Percentiles rank a stretch among this genome's conserved stretches.
Conservation (phyloP, 805 yeast species). For the Komagataella mondaviorum region DNA sequence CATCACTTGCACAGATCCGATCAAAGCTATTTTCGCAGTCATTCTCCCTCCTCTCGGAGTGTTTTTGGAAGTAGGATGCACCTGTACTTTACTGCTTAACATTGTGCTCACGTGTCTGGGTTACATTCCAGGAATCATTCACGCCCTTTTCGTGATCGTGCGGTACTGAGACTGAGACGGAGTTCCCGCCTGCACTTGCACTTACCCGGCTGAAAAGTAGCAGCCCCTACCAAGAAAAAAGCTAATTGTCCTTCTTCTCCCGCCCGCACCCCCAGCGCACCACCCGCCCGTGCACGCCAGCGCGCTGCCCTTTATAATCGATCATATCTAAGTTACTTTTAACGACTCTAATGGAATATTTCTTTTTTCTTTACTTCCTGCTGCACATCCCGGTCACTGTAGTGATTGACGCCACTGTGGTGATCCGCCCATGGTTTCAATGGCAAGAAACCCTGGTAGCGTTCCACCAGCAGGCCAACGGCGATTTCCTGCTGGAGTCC, state of each 20-base stretch:
- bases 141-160: constrained; percentile 33
- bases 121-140: constrained; percentile 63
- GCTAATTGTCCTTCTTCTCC: not conserved
- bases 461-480: constrained; percentile 50
- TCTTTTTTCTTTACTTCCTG: constrained; percentile 10
- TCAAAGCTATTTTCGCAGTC: constrained; percentile 30
- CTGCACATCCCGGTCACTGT: constrained; percentile 68
- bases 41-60: constrained; percentile 47
- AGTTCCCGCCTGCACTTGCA: not conserved
- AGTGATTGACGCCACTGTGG: constrained; percentile 61
- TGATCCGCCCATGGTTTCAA: constrained; percentile 40
- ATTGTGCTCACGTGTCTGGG: constrained; percentile 58
- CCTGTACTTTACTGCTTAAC: constrained; percentile 29
- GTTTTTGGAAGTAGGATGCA: constrained; percentile 37
- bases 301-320: not conserved
- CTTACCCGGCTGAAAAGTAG: not conserved
- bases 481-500: constrained; percentile 49
- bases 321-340: not conserved
- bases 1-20: constrained; percentile 31
- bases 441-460: constrained; percentile 35
- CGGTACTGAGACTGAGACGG: not conserved
- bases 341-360: not conserved
- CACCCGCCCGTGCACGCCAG: not conserved
- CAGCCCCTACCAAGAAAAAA: not conserved
- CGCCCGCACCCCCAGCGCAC: not conserved